These are phyloP conservation scores for Diaporthe eres DNA, from an alignment of 2,329 filamentous ascomycete species.

Conservation along the genomic window DNA sequence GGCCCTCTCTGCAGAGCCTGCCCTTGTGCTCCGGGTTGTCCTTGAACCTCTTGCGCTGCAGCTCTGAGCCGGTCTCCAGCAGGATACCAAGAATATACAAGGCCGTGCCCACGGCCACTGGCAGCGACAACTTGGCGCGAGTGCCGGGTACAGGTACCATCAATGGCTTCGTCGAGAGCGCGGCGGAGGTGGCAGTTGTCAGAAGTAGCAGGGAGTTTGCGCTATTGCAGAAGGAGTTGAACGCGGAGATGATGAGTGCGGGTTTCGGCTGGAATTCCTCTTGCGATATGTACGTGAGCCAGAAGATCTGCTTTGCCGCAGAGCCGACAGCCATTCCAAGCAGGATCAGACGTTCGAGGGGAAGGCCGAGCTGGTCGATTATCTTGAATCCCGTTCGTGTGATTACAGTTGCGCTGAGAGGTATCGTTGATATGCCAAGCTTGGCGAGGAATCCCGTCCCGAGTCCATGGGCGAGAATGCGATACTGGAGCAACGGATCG, in stretches of 20 bases:
- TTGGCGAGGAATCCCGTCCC: constrained; percentile 61
- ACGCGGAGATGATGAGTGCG: constrained; percentile 60
- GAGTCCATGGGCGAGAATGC: constrained; percentile 53
- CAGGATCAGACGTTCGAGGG: constrained; percentile 64
- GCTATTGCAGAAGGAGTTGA: constrained; percentile 70
- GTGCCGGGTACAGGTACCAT: constrained; percentile 49
- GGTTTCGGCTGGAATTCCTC: constrained; percentile 63
- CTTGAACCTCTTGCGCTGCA: constrained; percentile 65
- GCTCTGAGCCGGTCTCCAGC: constrained; percentile 69
- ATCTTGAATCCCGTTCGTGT: constrained; percentile 45
- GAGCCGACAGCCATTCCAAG: constrained; percentile 67
- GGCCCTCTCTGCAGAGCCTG: constrained; percentile 54
- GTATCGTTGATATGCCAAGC: constrained; percentile 59
- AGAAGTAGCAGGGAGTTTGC: constrained; percentile 69
- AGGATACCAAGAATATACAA: constrained; percentile 66
- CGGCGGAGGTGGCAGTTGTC: constrained; percentile 60
- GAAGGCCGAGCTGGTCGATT: constrained; percentile 57
- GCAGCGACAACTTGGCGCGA: constrained; percentile 49
- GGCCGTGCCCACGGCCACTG: constrained; percentile 61
- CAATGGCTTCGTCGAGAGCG: constrained; percentile 45
- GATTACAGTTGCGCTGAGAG: constrained; percentile 56
- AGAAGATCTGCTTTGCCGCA: constrained; percentile 70
- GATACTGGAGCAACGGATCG: constrained; percentile 52
- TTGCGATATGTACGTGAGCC: constrained; percentile 60
- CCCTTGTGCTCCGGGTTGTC: constrained; percentile 53